Evolutionary conservation across 805 yeast genomes (phyloP).

Genomic region (Helenozyma baotianmanensis): DNA sequence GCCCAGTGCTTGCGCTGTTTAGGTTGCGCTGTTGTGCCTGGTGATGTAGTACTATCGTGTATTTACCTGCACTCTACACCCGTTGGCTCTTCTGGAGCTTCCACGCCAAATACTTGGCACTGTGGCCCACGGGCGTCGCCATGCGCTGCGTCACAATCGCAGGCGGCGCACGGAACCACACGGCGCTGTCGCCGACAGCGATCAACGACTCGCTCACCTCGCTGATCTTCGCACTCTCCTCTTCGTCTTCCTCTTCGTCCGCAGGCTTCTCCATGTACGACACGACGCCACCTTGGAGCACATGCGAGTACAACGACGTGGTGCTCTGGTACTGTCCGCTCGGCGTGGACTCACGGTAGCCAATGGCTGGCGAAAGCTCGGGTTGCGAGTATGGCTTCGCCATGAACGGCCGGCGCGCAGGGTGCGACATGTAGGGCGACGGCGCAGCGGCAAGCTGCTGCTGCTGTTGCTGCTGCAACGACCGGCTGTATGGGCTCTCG

Average conservation of each 20-base stretch:
- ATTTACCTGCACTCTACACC: too few species aligned
- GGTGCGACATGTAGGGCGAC: slow-evolving; percentile 1
- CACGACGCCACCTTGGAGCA: slow-evolving; percentile 36
- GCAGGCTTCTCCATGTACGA: slow-evolving; percentile 23
- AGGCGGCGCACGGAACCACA: slow-evolving; percentile 73
- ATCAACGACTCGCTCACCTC: slow-evolving; percentile 12
- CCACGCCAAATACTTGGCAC: slow-evolving; percentile 64
- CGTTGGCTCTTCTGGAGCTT: slow-evolving; percentile 8
- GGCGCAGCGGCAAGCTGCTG: slow-evolving; percentile 6
- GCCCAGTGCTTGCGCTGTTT: not conserved
- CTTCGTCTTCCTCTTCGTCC: slow-evolving; percentile 4
- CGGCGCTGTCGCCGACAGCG: slow-evolving; percentile 10
- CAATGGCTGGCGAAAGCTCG: slow-evolving; percentile 1
- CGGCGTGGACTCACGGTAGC: slow-evolving; percentile 7
- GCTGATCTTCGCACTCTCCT: slow-evolving; percentile 1
- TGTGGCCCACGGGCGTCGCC: slow-evolving; percentile 55
- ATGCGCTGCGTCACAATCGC: slow-evolving; percentile 28
- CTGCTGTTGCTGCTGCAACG: slow-evolving; percentile 15
- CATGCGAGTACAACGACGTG: slow-evolving; percentile 31
- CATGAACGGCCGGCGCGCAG: not conserved
- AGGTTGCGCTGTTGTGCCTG: too few species aligned
- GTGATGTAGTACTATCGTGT: too few species aligned
- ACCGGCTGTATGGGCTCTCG: not conserved
- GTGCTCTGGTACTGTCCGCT: slow-evolving; percentile 24
- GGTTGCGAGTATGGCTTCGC: not conserved